Percentiles rank a stretch among this genome's conserved stretches.
Evolutionary conservation across 225 moss, liverwort and hornwort genomes (phyloP).

Genomic region (Marchantia paleacea): DNA sequence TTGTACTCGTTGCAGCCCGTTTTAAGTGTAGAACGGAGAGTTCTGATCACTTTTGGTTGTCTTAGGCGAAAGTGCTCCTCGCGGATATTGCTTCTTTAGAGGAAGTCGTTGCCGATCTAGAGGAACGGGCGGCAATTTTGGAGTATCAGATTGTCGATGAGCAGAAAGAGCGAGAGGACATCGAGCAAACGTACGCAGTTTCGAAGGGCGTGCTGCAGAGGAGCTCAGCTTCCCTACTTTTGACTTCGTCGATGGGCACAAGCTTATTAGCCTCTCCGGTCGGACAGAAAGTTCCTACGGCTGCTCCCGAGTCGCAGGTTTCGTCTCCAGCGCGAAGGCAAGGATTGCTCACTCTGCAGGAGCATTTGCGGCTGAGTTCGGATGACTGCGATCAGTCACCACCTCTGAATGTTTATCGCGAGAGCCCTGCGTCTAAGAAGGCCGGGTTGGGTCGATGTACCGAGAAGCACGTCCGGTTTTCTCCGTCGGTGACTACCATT

Average conservation of each 20-base stretch:
- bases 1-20: no score
- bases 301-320: background rate
- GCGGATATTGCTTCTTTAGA: constrained; percentile 67
- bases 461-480: constrained; percentile 7
- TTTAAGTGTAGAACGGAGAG: background rate
- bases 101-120: constrained; percentile 55
- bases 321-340: background rate
- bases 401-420: background rate
- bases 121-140: constrained; percentile 50
- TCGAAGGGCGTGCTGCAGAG: background rate
- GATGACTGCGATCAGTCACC: background rate
- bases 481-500: background rate
- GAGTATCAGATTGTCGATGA: constrained; percentile 51
- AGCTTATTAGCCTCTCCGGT: background rate
- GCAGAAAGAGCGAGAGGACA: constrained; percentile 51
- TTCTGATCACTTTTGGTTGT: no score
- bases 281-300: background rate
- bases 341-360: constrained; percentile 8
- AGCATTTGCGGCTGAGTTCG: constrained; percentile 12
- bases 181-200: constrained; percentile 32
- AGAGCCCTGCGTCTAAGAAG: background rate
- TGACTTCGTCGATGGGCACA: background rate
- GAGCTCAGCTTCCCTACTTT: background rate
- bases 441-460: background rate
- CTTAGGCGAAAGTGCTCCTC: constrained; percentile 63